Conservation (phyloP, 805 yeast genomes). For the Yarrowia deformans region DNA sequence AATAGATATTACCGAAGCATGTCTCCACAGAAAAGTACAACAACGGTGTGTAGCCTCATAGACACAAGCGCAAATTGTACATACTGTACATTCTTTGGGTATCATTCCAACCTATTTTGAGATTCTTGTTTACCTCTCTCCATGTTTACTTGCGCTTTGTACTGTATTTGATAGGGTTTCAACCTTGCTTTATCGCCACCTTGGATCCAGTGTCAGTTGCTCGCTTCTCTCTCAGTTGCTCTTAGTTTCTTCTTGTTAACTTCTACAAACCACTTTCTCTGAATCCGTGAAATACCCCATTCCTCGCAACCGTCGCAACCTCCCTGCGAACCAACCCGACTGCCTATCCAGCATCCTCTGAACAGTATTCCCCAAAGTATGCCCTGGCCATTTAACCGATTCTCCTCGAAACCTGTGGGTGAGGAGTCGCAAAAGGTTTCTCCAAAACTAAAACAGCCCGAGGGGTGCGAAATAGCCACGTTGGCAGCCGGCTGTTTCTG, state of each 20-base stretch:
- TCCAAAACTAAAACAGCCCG: constrained; percentile 50
- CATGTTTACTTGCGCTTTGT: background rate
- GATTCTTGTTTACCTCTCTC: background rate
- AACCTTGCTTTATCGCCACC: constrained; percentile 23
- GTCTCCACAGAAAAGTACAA: background rate
- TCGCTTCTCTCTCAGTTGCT: background rate
- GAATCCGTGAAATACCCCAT: too few species aligned
- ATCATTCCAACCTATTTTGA: background rate
- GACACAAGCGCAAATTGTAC: background rate
- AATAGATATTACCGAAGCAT: constrained; percentile 4
- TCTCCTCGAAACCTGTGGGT: constrained; percentile 23
- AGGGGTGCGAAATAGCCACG: constrained; percentile 63
- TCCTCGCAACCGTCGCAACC: background rate
- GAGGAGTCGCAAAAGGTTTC: constrained; percentile 41
- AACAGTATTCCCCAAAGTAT: background rate
- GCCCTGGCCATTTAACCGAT: constrained; percentile 6
- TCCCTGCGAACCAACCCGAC: background rate
- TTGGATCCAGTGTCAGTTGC: background rate
- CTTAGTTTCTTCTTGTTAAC: background rate
- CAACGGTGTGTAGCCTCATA: too few species aligned
- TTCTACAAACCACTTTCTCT: background rate
- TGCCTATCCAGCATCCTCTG: too few species aligned
- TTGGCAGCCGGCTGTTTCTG: constrained; percentile 65
- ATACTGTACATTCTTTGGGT: background rate
- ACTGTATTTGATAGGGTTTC: constrained; percentile 12